A percentile compares a stretch with the other conserved stretches of the same genome.
Evolutionary conservation across 202 grass and related monocot species (phyloP).

Genomic region (Schoenoplectus triqueter): DNA sequence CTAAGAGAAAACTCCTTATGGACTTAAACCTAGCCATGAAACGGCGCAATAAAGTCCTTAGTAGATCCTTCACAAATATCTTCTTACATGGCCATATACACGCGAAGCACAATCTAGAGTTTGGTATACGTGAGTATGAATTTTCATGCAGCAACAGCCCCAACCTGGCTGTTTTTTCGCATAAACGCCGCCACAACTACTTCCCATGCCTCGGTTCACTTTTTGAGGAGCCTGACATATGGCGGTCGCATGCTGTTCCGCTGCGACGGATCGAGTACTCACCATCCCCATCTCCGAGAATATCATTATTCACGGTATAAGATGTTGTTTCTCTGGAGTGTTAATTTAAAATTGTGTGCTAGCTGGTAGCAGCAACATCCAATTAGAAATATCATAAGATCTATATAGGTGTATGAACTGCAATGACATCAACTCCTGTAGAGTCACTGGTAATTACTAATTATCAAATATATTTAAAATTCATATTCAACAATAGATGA

Average conservation of each 20-base stretch:
- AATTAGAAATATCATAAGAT: not conserved
- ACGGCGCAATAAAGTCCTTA: constrained; percentile 58
- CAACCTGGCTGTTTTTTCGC: constrained; percentile 36
- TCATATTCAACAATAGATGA: not conserved
- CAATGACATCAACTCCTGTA: not conserved
- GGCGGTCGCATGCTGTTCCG: not conserved
- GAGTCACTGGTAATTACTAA: not conserved
- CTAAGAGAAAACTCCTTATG: constrained; percentile 70
- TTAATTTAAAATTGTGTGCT: not conserved
- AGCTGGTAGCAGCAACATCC: not conserved
- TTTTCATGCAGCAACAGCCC: constrained; percentile 93
- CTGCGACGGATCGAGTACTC: constrained; percentile 54
- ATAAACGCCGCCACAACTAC: constrained; percentile 59
- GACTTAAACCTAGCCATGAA: constrained; percentile 65
- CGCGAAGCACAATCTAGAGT: not conserved
- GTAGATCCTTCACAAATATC: constrained; percentile 53
- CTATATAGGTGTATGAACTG: not conserved
- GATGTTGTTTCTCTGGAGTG: not conserved
- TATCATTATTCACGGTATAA: constrained; percentile 39
- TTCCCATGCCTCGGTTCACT: constrained; percentile 66
- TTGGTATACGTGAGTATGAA: constrained; percentile 62
- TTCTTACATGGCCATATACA: constrained; percentile 44
- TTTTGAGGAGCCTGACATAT: constrained; percentile 26
- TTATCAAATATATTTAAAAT: not conserved
- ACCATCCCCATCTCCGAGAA: constrained; percentile 36